A percentile compares a stretch with the other conserved stretches of the same genome.
phyloP scores from a whole-genome alignment of 345 rosid genomes.

The Corymbia maculata region DNA sequence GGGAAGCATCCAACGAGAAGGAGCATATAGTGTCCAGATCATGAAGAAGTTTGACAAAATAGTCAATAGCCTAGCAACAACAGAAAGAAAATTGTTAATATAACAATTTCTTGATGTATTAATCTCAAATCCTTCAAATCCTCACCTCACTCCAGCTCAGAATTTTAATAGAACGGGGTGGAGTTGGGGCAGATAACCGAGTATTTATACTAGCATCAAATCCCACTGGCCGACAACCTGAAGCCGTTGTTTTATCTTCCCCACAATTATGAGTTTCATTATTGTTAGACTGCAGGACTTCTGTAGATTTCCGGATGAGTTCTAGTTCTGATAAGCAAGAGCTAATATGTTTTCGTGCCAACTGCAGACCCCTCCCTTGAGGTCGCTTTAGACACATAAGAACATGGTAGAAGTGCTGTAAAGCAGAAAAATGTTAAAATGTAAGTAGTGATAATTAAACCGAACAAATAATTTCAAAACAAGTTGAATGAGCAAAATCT shows the following conservation, averaged over 20 bases:
- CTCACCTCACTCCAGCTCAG: slow-evolving; percentile 82
- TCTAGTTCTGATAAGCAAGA: slow-evolving; percentile 78
- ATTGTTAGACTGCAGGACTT: slow-evolving; percentile 28
- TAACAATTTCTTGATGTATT: not conserved
- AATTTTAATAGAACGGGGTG: slow-evolving; percentile 87
- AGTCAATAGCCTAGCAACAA: slow-evolving; percentile 62
- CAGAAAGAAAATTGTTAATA: not conserved
- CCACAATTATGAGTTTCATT: slow-evolving; percentile 21
- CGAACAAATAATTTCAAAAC: not conserved
- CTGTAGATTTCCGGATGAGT: slow-evolving; percentile 41
- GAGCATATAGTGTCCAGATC: slow-evolving; percentile 78
- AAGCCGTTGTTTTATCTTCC: slow-evolving; percentile 80
- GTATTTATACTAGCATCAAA: slow-evolving; percentile 85
- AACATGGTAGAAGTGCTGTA: slow-evolving; percentile 90
- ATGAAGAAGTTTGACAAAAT: slow-evolving; percentile 85
- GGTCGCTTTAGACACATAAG: slow-evolving; percentile 80
- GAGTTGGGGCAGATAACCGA: slow-evolving; percentile 88
- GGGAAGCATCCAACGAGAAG: slow-evolving; percentile 51
- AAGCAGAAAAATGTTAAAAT: slow-evolving; percentile 6
- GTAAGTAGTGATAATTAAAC: not conserved
- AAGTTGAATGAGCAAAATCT: not conserved
- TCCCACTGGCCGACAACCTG: slow-evolving; percentile 72
- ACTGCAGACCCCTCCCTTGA: slow-evolving; percentile 90
- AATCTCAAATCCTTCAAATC: not conserved
- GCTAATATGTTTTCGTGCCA: slow-evolving; percentile 85